phyloP scores from a whole-genome alignment of 805 yeast species.

The Cyberlindnera mississippiensis region DNA sequence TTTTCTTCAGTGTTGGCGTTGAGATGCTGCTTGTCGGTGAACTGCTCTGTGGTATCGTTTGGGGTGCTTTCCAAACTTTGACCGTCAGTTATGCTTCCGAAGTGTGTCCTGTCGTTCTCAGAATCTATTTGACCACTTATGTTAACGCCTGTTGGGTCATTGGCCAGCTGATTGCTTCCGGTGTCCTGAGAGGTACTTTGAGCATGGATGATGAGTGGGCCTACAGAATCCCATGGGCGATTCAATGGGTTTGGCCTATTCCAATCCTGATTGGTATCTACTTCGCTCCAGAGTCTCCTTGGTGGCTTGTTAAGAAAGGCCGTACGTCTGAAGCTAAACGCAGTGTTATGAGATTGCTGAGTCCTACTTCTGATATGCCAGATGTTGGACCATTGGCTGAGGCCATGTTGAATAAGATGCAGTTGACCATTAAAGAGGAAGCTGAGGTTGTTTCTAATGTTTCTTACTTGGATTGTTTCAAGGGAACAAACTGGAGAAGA shows the following conservation, averaged over 20 bases:
- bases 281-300: constrained; percentile 45
- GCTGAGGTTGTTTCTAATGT: constrained; percentile 24
- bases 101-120: constrained; percentile 38
- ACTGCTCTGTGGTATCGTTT: constrained; percentile 37
- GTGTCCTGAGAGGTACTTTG: constrained; percentile 26
- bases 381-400: constrained; percentile 24
- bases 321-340: constrained; percentile 32
- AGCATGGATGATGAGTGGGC: constrained; percentile 22
- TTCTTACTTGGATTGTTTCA: constrained; percentile 41
- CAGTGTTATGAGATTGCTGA: constrained; percentile 26
- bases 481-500: constrained; percentile 41
- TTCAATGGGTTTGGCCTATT: constrained; percentile 27
- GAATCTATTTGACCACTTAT: constrained; percentile 38
- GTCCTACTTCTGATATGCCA: constrained; percentile 13
- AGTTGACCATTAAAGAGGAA: constrained; percentile 30
- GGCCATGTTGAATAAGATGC: constrained; percentile 32
- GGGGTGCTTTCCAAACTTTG: constrained; percentile 42
- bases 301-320: constrained; percentile 40
- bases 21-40: constrained; percentile 39
- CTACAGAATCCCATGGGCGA: constrained; percentile 35
- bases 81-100: constrained; percentile 41
- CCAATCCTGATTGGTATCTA: constrained; percentile 32
- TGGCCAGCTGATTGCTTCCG: constrained; percentile 36
- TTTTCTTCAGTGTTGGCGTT: constrained; percentile 36
- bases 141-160: constrained; percentile 40